Evolutionary conservation across 805 yeast genomes (phyloP).

Genomic region (Candida methanosorbosa): DNA sequence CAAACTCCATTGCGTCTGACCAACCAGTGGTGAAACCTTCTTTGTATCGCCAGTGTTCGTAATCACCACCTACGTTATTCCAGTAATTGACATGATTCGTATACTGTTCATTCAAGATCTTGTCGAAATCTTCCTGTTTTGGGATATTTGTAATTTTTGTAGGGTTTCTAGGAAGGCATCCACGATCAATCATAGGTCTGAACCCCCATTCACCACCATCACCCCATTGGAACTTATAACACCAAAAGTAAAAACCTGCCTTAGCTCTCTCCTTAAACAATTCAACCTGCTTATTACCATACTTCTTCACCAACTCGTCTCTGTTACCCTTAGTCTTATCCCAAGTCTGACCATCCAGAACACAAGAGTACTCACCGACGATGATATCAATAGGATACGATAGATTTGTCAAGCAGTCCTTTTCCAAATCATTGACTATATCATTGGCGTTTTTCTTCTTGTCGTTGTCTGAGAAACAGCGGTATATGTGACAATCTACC

Average conservation of each 20-base stretch:
- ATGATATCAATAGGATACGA: conserved; percentile 48
- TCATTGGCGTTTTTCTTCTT: conserved; percentile 54
- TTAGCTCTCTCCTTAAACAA: conserved; percentile 44
- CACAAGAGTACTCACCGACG: conserved; percentile 90
- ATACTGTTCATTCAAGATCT: conserved; percentile 27
- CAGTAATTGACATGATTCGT: conserved; percentile 57
- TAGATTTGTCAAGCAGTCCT: conserved; percentile 40
- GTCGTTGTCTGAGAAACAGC: conserved; percentile 78
- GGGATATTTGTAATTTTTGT: conserved; percentile 25
- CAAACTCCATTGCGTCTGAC: conserved; percentile 64
- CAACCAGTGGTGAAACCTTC: conserved; percentile 76
- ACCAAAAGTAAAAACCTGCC: conserved; percentile 85
- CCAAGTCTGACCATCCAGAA: conserved; percentile 75
- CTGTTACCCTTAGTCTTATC: conserved; percentile 35
- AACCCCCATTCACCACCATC: conserved; percentile 98
- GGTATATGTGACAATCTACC: conserved; percentile 77
- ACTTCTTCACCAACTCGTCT: conserved; percentile 46
- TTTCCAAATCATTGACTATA: conserved; percentile 48
- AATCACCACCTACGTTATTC: conserved; percentile 49
- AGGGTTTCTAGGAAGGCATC: conserved; percentile 36
- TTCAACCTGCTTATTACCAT: conserved; percentile 47
- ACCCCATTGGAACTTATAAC: conserved; percentile 77
- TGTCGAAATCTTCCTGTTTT: conserved; percentile 30
- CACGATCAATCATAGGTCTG: conserved; percentile 60
- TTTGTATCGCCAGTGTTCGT: conserved; percentile 74